Conservation (phyloP, 2,329 filamentous ascomycete genomes). For the Hortaea werneckii region DNA sequence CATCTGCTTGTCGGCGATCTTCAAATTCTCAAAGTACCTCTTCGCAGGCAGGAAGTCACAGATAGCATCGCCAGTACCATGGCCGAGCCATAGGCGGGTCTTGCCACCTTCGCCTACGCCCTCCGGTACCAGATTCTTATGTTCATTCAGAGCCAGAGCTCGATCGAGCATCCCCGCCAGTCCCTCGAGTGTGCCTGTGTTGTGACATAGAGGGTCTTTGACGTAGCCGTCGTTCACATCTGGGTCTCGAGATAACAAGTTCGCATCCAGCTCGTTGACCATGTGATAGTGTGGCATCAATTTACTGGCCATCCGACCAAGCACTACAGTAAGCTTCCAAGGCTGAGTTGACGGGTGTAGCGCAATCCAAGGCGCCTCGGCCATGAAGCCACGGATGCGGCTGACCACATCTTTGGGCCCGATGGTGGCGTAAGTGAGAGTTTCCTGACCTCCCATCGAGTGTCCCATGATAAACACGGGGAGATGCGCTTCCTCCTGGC, state of each 20-base stretch:
- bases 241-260: conserved; percentile 57
- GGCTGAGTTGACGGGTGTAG: conserved; percentile 59
- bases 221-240: conserved; percentile 50
- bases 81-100: conserved; percentile 54
- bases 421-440: conserved; percentile 48
- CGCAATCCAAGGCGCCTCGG: conserved; percentile 69
- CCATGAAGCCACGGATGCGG: conserved; percentile 60
- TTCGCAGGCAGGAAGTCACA: conserved; percentile 57
- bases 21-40: conserved; percentile 49
- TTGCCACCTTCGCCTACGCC: conserved; percentile 43
- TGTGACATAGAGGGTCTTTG: conserved; percentile 63
- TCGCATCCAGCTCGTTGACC: conserved; percentile 52
- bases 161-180: conserved; percentile 69
- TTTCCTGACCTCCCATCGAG: conserved; percentile 79
- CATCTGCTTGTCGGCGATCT: conserved; percentile 57
- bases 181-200: conserved; percentile 78
- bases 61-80: conserved; percentile 65
- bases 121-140: conserved; percentile 38
- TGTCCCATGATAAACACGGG: conserved; percentile 83
- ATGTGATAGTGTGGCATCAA: conserved; percentile 60
- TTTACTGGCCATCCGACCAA: conserved; percentile 57
- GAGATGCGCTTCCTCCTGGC: conserved; percentile 22
- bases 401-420: conserved; percentile 43
- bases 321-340: conserved; percentile 49
- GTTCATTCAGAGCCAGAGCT: conserved; percentile 49